Base-by-base conservation (phyloP, 148 eudicot genomes). In the Rhododendron ovatum region DNA sequence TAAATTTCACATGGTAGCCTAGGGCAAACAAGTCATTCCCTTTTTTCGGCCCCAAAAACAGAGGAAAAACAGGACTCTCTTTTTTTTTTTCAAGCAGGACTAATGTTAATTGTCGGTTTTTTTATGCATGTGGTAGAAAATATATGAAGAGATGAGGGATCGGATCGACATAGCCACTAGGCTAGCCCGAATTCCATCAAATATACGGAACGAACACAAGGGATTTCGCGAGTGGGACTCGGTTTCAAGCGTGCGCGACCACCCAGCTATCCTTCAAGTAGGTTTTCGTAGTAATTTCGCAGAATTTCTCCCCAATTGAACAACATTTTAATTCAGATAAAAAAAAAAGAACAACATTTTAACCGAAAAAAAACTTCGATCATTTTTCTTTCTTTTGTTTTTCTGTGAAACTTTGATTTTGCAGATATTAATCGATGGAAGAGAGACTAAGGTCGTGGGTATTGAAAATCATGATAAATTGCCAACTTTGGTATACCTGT, bases 181-280 rank as follows among this genome's bases (percentile, higher is more conserved):
- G 69, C 10, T 81, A n/a, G 87, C 85, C 35, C 71, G 37, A 84
- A n/a, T 89, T 3, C 30, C 90, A 2, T 85, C 81, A 33, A 61
- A 81, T 41, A 7, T 33, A 8, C 76, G 74, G 1, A 1, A 69
- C 26, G 55, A 84, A 26, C 83, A 84, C 81, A 69, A 86, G 26
- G 88, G 90, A 45, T 89, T 86, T 63, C 59, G 12, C 0, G 85
- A 89, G 39, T 89, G 90, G 90, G 57, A 89, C 15, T 57, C n/a
- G 30, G 20, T 41, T 55, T 59, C 69, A 10, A 74, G 28, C 55
- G 80, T 26, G 74, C 43, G 10, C 13, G 82, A 88, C 80, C 90
- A 88, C 75, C 88, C 80, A 17, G 41, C 90, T 48, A 73, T 88
- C 67, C 43, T 88, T 83, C 84, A 88, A 30, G 88, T 88, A 84